Percentiles rank a stretch among this genome's conserved stretches.
phyloP scores from a whole-genome alignment of 129 eudicot genomes.

The Centaurea solstitialis region DNA sequence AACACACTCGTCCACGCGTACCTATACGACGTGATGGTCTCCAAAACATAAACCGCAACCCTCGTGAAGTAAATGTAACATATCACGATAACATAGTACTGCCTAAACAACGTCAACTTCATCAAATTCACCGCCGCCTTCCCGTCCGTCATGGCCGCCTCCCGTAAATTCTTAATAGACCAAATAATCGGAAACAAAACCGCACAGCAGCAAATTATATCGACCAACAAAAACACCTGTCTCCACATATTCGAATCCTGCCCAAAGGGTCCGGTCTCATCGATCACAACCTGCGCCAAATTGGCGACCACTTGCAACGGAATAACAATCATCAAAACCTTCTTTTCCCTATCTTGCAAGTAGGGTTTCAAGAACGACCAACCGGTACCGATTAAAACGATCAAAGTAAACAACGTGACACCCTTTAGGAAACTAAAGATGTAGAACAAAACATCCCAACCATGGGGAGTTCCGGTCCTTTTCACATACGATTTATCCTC shows the following conservation, averaged over 20 bases:
- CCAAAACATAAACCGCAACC: slow-evolving; percentile 51
- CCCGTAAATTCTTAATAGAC: slow-evolving; percentile 56
- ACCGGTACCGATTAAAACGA: slow-evolving; percentile 60
- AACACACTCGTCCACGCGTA: slow-evolving; percentile 54
- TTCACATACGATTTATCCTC: slow-evolving; percentile 57
- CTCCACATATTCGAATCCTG: slow-evolving; percentile 48
- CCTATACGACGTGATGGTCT: slow-evolving; percentile 48
- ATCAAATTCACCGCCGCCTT: slow-evolving; percentile 63
- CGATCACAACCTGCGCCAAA: slow-evolving; percentile 58
- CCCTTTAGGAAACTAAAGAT: slow-evolving; percentile 59
- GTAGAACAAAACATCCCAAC: slow-evolving; percentile 63
- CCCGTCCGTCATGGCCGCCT: slow-evolving; percentile 56
- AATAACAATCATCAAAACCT: slow-evolving; percentile 52
- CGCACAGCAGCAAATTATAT: slow-evolving; percentile 58
- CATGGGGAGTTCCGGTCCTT: slow-evolving; percentile 48
- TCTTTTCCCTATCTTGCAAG: slow-evolving; percentile 54
- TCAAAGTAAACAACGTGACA: slow-evolving; percentile 48
- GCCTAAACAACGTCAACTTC: slow-evolving; percentile 62
- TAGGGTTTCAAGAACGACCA: slow-evolving; percentile 60
- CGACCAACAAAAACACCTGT: slow-evolving; percentile 52
- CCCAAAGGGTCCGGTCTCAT: slow-evolving; percentile 57
- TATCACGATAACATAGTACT: slow-evolving; percentile 55
- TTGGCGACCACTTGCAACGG: slow-evolving; percentile 60
- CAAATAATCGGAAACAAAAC: slow-evolving; percentile 56
- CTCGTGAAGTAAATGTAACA: slow-evolving; percentile 56